Conservation (phyloP, 1,284 basidiomycete genomes). For the Earliella scabrosa region DNA sequence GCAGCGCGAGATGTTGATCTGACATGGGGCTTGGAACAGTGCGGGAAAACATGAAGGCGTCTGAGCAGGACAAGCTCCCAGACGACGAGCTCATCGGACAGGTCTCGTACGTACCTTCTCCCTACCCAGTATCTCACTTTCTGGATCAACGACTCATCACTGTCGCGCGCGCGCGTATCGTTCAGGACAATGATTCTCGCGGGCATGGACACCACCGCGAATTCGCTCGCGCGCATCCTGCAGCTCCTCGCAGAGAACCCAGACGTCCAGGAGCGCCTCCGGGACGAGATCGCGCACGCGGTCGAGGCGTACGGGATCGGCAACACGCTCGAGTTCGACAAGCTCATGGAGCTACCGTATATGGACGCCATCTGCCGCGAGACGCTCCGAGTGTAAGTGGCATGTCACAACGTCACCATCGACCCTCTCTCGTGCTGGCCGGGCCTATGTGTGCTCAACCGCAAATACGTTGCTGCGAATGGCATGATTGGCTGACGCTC, state of each 20-base stretch:
- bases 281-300: constrained; percentile 22
- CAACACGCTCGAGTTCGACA: constrained; percentile 24
- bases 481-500: background rate
- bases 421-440: no score
- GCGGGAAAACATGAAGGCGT: constrained; percentile 32
- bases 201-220: constrained; percentile 29
- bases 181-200: constrained; percentile 27
- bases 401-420: background rate
- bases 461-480: background rate
- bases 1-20: background rate
- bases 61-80: constrained; percentile 33
- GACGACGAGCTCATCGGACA: constrained; percentile 38
- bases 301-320: constrained; percentile 13
- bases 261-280: constrained; percentile 25
- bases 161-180: no score
- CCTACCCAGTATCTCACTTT: background rate
- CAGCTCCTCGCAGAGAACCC: constrained; percentile 24
- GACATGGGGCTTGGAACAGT: constrained; percentile 23
- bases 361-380: constrained; percentile 31
- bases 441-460: background rate
- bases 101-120: constrained; percentile 32
- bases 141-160: background rate
- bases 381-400: constrained; percentile 26
- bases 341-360: constrained; percentile 25
- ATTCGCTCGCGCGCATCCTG: constrained; percentile 24